Evolutionary conservation across 2,329 filamentous ascomycete species (phyloP), one percentile per base, ranked within the genome.

Genomic region (Sporothrix sp.): DNA sequence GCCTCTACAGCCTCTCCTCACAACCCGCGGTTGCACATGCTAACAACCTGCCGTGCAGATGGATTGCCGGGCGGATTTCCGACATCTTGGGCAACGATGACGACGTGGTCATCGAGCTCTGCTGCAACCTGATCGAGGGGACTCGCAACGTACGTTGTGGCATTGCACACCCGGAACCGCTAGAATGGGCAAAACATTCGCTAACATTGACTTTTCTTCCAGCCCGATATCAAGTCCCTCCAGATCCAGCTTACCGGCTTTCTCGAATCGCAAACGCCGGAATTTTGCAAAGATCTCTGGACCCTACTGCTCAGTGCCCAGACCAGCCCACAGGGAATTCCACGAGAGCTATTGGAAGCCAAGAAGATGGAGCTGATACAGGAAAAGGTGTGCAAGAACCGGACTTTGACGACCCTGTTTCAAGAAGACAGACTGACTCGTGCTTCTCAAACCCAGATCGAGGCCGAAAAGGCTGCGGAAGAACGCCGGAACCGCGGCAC

Each of bases 181-280:
- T 20, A 9, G 14, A 9, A 13, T 9, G 6, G 10, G 7, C 11
- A 30, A 6, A 27, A 8, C 4, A 16, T 20, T 3, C 20, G 14
- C 42, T 48, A 9, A 43, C 37, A 14, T 7, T 18, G 14, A 6
- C 9, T 2, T 7, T 5, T 7, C 3, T 14, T 45, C 36, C 60
- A 97, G 90, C 93, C 91, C 57, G 88, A 97, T 65, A 93, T 97
- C 68, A 98, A 97, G 69, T 81, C 85, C 40, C 76, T 97, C 50
- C 93, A 98, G 64, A 95, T 96, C 59, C 85, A 94, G 61, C 82
- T 98, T 56, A 93, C 87, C 1, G 93, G 91, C 2, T 98, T 98
- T 61, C 79, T 98, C 58, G 90, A 95, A 61, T 91, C 94, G 65
- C 88, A 97, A 58, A 93, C 89, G 0, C 74, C 88, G 1, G 69